These are phyloP conservation scores for Colletotrichum sp. DNA, from an alignment of 2,329 filamentous ascomycete species.

Conservation along the genomic window DNA sequence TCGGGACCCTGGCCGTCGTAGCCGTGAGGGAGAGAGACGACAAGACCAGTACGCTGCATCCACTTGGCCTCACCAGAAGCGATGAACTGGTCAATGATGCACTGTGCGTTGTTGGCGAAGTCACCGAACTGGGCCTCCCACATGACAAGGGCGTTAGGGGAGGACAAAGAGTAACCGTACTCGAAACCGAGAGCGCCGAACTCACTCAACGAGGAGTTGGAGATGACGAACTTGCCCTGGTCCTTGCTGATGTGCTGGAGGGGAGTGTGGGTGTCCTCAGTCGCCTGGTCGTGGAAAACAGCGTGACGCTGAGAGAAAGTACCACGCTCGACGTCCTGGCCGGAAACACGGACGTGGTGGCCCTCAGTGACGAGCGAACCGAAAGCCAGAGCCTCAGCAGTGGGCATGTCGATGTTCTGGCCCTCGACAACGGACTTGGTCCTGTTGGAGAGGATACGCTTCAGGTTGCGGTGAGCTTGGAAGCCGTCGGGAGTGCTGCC, in stretches of 20 bases:
- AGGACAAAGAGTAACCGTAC: constrained; percentile 97
- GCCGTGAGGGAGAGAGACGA: constrained; percentile 95
- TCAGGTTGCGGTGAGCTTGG: constrained; percentile 90
- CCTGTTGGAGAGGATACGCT: constrained; percentile 89
- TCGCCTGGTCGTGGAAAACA: constrained; percentile 97
- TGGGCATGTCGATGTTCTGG: constrained; percentile 96
- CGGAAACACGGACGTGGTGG: constrained; percentile 95
- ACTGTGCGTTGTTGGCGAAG: constrained; percentile 99
- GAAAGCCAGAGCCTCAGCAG: constrained; percentile 94
- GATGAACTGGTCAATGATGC: constrained; percentile 98
- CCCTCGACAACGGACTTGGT: constrained; percentile 93
- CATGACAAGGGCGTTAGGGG: constrained; percentile 96
- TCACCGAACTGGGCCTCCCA: constrained; percentile 99
- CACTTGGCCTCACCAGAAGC: constrained; percentile 98
- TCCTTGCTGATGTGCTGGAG: constrained; percentile 88
- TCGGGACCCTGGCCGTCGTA: constrained; percentile 98
- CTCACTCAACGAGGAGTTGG: constrained; percentile 86
- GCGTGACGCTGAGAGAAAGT: constrained; percentile 98
- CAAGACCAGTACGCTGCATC: constrained; percentile 96
- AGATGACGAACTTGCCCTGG: constrained; percentile 95
- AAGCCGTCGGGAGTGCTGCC: constrained; percentile 83
- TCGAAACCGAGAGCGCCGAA: constrained; percentile 88
- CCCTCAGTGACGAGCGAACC: constrained; percentile 90
- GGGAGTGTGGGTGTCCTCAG: constrained; percentile 89
- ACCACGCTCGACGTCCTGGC: constrained; percentile 98